These are phyloP conservation scores for Juncus inflexus DNA, from an alignment of 176 grass and related monocot genomes.

Conservation along the genomic window DNA sequence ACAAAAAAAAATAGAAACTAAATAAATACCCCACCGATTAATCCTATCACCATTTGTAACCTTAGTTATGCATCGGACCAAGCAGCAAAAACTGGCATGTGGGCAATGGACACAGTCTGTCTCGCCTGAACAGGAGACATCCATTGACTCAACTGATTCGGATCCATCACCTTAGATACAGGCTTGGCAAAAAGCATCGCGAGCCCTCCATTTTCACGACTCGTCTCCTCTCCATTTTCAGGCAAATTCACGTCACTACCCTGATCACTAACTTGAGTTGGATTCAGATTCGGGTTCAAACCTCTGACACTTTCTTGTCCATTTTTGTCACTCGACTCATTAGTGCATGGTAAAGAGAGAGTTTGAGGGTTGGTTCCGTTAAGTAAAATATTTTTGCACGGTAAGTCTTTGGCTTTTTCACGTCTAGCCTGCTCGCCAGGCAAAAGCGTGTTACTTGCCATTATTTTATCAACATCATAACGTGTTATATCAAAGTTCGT, in stretches of 20 bases:
- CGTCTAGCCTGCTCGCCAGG: slow-evolving; percentile 51
- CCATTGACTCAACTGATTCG: slow-evolving; percentile 47
- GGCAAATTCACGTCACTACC: slow-evolving; percentile 14
- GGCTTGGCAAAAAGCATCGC: slow-evolving; percentile 66
- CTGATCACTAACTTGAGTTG: not conserved
- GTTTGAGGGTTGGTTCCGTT: slow-evolving; percentile 7
- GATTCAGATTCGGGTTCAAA: slow-evolving; percentile 19
- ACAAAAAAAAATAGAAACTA: no score
- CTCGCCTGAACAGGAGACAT: slow-evolving; percentile 34
- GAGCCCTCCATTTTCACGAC: slow-evolving; percentile 46
- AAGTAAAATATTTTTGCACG: not conserved
- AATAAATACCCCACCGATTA: no score
- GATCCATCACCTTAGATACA: slow-evolving; percentile 30
- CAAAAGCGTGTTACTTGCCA: slow-evolving; percentile 77
- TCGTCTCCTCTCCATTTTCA: slow-evolving; percentile 58
- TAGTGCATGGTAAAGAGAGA: slow-evolving; percentile 18
- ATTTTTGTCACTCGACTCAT: slow-evolving; percentile 11
- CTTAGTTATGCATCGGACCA: slow-evolving; percentile 68
- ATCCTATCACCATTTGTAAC: not conserved
- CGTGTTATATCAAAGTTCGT: slow-evolving; percentile 92
- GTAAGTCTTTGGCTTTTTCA: slow-evolving; percentile 27
- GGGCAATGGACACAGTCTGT: slow-evolving; percentile 56
- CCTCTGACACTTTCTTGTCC: not conserved
- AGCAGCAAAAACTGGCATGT: slow-evolving; percentile 70
- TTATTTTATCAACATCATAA: slow-evolving; percentile 90